phyloP scores from a whole-genome alignment of 768 basidiomycete genomes.

The Lentinula sp. region DNA sequence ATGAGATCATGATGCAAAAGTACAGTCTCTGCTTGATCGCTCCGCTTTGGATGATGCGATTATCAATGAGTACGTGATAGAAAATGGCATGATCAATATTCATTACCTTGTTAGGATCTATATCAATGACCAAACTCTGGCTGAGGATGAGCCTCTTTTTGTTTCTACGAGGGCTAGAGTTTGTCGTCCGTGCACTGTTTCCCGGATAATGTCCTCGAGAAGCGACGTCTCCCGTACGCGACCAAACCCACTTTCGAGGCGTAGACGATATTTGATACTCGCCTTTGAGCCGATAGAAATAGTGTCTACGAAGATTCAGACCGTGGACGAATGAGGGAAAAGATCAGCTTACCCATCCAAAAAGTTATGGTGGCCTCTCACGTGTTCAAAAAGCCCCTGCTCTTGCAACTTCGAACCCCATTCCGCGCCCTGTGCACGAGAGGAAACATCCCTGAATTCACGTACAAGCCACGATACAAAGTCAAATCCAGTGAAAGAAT shows the following conservation, averaged over 20 bases:
- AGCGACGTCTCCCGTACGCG: slow-evolving; percentile 34
- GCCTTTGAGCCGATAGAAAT: slow-evolving; percentile 79
- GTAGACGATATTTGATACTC: slow-evolving; percentile 71
- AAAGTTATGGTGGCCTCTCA: slow-evolving; percentile 72
- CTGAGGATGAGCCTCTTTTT: slow-evolving; percentile 70
- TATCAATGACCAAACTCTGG: slow-evolving; percentile 87
- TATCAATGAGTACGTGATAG: neutral
- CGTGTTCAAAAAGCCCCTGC: slow-evolving; percentile 83
- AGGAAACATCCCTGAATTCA: slow-evolving; percentile 85
- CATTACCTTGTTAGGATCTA: slow-evolving; percentile 68
- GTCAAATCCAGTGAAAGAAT: slow-evolving; percentile 85
- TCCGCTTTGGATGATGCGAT: slow-evolving; percentile 39
- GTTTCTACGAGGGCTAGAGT: slow-evolving; percentile 35
- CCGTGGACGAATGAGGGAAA: neutral
- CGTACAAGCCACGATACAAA: slow-evolving; percentile 91
- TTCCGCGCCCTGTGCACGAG: slow-evolving; percentile 72
- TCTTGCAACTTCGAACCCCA: slow-evolving; percentile 74
- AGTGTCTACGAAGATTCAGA: slow-evolving; percentile 47
- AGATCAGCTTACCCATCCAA: slow-evolving; percentile 67
- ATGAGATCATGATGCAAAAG: slow-evolving; percentile 92
- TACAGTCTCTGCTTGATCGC: slow-evolving; percentile 83
- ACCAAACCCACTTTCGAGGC: slow-evolving; percentile 67
- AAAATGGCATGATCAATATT: neutral
- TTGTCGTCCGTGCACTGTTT: slow-evolving; percentile 25
- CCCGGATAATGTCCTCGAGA: slow-evolving; percentile 28